These are phyloP conservation scores for Russula griseocarnosa DNA, from an alignment of 768 basidiomycete species.

Conservation along the genomic window DNA sequence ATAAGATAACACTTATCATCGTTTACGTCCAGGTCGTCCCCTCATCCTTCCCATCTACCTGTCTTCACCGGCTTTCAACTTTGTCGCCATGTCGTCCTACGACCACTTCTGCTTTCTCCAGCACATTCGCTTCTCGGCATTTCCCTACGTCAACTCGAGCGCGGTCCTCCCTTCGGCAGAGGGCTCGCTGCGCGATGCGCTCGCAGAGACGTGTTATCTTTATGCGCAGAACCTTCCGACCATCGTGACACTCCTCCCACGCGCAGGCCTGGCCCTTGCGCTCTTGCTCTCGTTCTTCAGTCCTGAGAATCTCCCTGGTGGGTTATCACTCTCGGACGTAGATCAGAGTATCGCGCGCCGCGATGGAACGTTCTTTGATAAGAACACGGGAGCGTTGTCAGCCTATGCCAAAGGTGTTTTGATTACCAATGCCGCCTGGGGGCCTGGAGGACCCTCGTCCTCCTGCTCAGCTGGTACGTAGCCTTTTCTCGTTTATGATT, in stretches of 20 bases:
- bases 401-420: constrained; percentile 75
- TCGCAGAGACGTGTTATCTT: constrained; percentile 82
- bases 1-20: not conserved
- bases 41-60: constrained; percentile 78
- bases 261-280: constrained; percentile 71
- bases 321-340: constrained; percentile 44
- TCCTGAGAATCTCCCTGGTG: constrained; percentile 41
- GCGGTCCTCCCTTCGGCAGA: constrained; percentile 24
- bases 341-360: constrained; percentile 45
- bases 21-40: constrained; percentile 62
- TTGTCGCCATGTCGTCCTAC: constrained; percentile 74
- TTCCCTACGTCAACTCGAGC: constrained; percentile 47
- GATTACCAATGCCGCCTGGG: constrained; percentile 76
- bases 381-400: constrained; percentile 61
- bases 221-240: constrained; percentile 85
- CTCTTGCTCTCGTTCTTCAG: constrained; percentile 63
- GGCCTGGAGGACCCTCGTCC: constrained; percentile 65
- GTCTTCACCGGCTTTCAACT: constrained; percentile 71
- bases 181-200: constrained; percentile 43
- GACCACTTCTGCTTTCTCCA: constrained; percentile 81
- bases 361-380: constrained; percentile 72
- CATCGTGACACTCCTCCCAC: constrained; percentile 74
- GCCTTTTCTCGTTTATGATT: not conserved
- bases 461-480: constrained; percentile 62
- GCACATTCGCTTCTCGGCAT: constrained; percentile 70